Base-by-base conservation (phyloP, 768 basidiomycete species). In the Trametes punicea region DNA sequence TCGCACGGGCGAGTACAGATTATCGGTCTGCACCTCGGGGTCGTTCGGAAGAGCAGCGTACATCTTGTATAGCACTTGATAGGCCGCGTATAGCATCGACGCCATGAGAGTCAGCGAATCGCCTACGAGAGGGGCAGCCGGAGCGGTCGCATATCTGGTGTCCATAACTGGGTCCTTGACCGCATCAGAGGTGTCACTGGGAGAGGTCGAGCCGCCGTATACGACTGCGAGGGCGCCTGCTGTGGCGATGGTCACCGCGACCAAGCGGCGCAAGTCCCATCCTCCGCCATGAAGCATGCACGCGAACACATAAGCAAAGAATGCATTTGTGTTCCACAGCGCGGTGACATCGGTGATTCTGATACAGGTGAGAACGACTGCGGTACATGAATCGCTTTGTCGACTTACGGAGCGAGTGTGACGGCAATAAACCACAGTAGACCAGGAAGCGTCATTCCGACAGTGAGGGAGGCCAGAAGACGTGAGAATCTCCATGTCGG, bases 291-390 rank as follows among this genome's bases (percentile, higher is more conserved):
- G 84, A 2, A 93, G 63, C 62, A 81, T 81, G 57, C 94, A 83
- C n/a, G 86, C 81, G 68, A 98, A 81, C 25, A 93, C 68, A 67
- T 98, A 98, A 5, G 90, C 89, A 70, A 93, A 94, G 74, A 98
- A 94, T 0, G 90, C 87, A 64, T 89, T 90, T 7, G 88, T 85
- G 67, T 96, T 95, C 84, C 90, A 93, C 25, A 93, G 57, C 0
- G 74, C 70, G 29, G 92, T 95, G 25, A 94, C 83, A 70, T 94
- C 91, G 62, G 85, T 87, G 25, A 93, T 76, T 21, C 93, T 92
- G 59, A 15, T 23, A 29, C 27, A 33, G 57, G 60, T 31, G 56
- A 34, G 25, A 42, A 11, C 25, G 57, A 34, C 13, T 23, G 20
- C 11, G 36, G 49, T 5, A 20, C 40, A 38, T 20, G 27, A 36